Evolutionary conservation across 352 stramenopile genomes (phyloP).

Genomic region (Phytophthora citricola): DNA sequence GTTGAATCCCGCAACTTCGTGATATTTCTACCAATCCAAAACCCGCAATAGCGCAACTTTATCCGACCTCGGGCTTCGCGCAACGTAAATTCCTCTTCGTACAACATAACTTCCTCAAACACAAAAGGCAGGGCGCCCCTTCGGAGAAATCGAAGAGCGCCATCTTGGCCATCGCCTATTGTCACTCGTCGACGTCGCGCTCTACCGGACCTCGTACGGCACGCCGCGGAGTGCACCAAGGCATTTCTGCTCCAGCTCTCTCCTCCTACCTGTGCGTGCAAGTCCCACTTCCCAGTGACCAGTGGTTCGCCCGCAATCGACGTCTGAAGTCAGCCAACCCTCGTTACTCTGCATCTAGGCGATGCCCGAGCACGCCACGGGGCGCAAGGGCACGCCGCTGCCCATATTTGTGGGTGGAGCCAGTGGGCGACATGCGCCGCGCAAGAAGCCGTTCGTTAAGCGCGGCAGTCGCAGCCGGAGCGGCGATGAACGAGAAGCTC

Average conservation of each 20-base stretch:
- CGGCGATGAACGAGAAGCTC: conserved; percentile 23
- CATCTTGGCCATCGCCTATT: conserved; percentile 18
- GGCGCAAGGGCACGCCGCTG: conserved; percentile 49
- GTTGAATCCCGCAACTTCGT: background rate
- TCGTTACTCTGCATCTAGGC: background rate
- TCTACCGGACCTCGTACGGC: background rate
- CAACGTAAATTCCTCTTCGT: conserved; percentile 6
- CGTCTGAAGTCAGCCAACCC: background rate
- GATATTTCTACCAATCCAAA: background rate
- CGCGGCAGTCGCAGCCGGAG: conserved; percentile 38
- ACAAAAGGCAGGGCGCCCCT: background rate
- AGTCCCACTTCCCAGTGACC: background rate
- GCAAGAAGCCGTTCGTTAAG: conserved; percentile 44
- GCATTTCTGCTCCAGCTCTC: background rate
- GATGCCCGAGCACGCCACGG: conserved; percentile 38
- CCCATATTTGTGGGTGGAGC: conserved; percentile 41
- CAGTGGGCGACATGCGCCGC: conserved; percentile 32
- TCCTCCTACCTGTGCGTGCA: conserved; percentile 9
- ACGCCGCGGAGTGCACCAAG: background rate
- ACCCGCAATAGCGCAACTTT: background rate
- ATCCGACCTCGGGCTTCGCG: background rate
- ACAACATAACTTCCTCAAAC: conserved; percentile 6
- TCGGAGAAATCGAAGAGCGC: conserved; percentile 12
- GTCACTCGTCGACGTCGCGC: conserved; percentile 1
- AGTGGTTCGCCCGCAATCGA: conserved; percentile 16